phyloP scores from a whole-genome alignment of 805 yeast species.

The Kuraishia ogatae region DNA sequence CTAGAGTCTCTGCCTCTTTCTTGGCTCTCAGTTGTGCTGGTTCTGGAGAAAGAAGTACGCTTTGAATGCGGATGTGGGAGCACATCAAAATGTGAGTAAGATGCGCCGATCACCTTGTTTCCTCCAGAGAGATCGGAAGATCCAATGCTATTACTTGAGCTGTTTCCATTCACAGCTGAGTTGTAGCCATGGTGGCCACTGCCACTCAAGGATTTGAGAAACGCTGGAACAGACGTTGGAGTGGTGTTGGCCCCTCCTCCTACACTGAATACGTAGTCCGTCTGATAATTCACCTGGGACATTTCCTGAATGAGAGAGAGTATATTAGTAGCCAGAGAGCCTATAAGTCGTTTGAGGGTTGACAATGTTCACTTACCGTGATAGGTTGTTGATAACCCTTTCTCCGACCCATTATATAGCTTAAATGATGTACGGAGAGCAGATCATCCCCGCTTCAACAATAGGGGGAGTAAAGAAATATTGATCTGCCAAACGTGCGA shows the following conservation, averaged over 20 bases:
- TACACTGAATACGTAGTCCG: slow-evolving; percentile 17
- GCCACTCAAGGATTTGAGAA: slow-evolving; percentile 15
- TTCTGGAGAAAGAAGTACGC: not conserved
- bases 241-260: slow-evolving; percentile 6
- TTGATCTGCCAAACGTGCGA: not conserved
- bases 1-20: not conserved
- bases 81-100: slow-evolving; percentile 46
- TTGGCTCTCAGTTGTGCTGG: not conserved
- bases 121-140: slow-evolving; percentile 5
- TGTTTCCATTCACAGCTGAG: not conserved
- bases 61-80: slow-evolving; percentile 3
- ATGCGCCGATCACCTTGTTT: slow-evolving; percentile 41
- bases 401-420: slow-evolving; percentile 13
- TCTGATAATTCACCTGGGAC: slow-evolving; percentile 15
- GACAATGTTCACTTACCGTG: slow-evolving; percentile 14
- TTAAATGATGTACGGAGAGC: too few species aligned
- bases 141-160: not conserved
- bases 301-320: slow-evolving; percentile 12
- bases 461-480: not conserved
- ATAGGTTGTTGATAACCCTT: slow-evolving; percentile 24
- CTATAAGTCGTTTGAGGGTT: not conserved
- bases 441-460: not conserved
- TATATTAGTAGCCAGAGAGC: not conserved
- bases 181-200: slow-evolving; percentile 1
- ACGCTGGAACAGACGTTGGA: slow-evolving; percentile 9